phyloP scores from a whole-genome alignment of 2,329 filamentous ascomycete genomes.

The Ophiocordyceps sinensis region DNA sequence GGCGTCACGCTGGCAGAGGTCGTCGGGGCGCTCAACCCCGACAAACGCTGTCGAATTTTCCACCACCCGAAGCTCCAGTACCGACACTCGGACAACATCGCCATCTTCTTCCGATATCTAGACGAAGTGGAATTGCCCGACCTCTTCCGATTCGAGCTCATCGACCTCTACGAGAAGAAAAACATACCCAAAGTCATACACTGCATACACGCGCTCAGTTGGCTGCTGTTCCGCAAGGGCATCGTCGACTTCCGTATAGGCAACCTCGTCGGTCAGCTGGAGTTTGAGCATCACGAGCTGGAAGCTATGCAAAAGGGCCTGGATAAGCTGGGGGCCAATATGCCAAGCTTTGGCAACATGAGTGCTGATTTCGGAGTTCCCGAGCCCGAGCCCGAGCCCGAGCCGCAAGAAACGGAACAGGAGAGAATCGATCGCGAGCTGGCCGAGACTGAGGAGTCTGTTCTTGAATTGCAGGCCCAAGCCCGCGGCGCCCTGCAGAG shows the following conservation, averaged over 20 bases:
- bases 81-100: constrained; percentile 95
- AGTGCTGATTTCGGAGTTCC: constrained; percentile 78
- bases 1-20: constrained; percentile 91
- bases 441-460: constrained; percentile 54
- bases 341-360: constrained; percentile 98
- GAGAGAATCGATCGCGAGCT: constrained; percentile 75
- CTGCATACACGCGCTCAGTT: constrained; percentile 93
- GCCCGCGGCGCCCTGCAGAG: constrained; percentile 68
- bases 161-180: constrained; percentile 98
- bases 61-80: constrained; percentile 74
- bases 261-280: constrained; percentile 87
- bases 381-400: constrained; percentile 61
- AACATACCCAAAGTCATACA: constrained; percentile 99
- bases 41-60: constrained; percentile 69
- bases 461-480: constrained; percentile 77
- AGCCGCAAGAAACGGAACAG: constrained; percentile 78
- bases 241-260: constrained; percentile 93
- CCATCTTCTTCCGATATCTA: constrained; percentile 86
- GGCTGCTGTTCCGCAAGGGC: constrained; percentile 90
- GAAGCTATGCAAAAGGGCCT: constrained; percentile 95
- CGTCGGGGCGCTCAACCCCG: constrained; percentile 74
- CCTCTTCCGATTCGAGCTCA: constrained; percentile 90
- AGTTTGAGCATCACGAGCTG: constrained; percentile 95
- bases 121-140: constrained; percentile 87
- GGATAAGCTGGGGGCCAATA: constrained; percentile 84